Conservation (phyloP, 495 filamentous ascomycete species). For the Podospora comata region DNA sequence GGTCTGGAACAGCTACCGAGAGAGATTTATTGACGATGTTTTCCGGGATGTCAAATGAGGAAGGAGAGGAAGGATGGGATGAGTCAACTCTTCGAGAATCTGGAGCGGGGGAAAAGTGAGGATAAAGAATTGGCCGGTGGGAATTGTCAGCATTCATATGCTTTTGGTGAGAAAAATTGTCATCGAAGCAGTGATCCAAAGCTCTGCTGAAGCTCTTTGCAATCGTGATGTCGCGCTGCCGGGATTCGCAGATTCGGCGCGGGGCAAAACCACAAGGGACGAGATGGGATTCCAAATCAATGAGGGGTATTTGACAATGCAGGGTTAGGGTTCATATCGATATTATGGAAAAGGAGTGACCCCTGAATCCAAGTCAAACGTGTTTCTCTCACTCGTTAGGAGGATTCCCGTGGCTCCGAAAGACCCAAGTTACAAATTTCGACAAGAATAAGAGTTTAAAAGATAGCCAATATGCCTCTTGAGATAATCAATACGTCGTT, state of each 20-base stretch:
- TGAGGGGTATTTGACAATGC: neutral
- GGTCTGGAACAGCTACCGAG: neutral
- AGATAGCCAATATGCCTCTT: too few relatives aligned
- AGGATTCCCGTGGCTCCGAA: too few relatives aligned
- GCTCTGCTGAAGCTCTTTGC: neutral
- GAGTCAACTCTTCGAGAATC: neutral
- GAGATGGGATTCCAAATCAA: neutral
- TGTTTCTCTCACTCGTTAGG: too few relatives aligned
- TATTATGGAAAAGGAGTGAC: neutral
- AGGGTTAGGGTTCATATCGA: constrained; percentile 1
- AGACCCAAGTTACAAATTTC: too few relatives aligned
- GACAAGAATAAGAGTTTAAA: too few relatives aligned
- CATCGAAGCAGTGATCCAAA: constrained; percentile 1
- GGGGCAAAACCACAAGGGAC: neutral
- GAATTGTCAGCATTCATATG: neutral
- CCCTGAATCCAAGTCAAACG: neutral
- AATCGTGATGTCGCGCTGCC: neutral
- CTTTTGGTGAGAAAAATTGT: neutral
- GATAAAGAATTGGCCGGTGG: neutral
- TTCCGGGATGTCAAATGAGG: neutral
- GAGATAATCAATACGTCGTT: too few relatives aligned
- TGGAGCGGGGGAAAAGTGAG: neutral
- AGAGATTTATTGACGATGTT: neutral
- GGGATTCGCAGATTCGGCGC: neutral
- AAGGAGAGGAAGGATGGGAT: neutral